Base-by-base conservation (phyloP, 116 monocot genomes). In the Trichopus zeylanicus region DNA sequence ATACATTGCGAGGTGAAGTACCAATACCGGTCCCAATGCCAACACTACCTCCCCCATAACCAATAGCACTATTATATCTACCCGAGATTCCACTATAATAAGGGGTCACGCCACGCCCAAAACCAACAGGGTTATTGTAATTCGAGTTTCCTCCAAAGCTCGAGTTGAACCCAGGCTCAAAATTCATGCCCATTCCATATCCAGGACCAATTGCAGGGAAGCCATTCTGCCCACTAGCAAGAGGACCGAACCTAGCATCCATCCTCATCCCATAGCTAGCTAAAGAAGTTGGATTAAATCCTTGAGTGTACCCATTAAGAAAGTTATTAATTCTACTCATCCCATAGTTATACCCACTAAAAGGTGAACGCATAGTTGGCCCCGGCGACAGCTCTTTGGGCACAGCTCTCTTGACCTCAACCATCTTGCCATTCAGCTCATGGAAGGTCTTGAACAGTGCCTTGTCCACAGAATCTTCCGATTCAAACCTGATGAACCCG, bases 151-250 rank as follows among this genome's bases (percentile, higher is more conserved):
- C 76, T 33, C 76, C 67, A 68, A 67, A 86, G 57, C 39, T 73
- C 28, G 66, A 55, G 48, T 46, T 73, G 53, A 80, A 31, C 20
- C 64, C 69, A 39, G 72, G 63, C 11, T 91, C 83, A 68, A 80
- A 61, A 68, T 87, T 86, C 80, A 86, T 73, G 18, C 78, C 78
- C 34, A 87, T 74, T 35, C 91, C 87, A 65, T 83, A 86, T 54
- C 65, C 73, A 69, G 81, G 63, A 58, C 58, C 55, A 58, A 84
- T 84, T 1, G 78, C 69, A 64, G 74, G 39, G 55, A 80, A 80
- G 7, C 75, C 65, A 48, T 75, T 78, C 18, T 81, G 64, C 3
- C 65, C 75, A 57, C 78, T 71, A 48, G 70, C 33, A 55, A 78
- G 27, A 2, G 80, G 61, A 49, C 85, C 85, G 60, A 77, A 81